These are phyloP conservation scores for Diddensiella transvaalensis DNA, from an alignment of 805 yeast species.

Conservation along the genomic window DNA sequence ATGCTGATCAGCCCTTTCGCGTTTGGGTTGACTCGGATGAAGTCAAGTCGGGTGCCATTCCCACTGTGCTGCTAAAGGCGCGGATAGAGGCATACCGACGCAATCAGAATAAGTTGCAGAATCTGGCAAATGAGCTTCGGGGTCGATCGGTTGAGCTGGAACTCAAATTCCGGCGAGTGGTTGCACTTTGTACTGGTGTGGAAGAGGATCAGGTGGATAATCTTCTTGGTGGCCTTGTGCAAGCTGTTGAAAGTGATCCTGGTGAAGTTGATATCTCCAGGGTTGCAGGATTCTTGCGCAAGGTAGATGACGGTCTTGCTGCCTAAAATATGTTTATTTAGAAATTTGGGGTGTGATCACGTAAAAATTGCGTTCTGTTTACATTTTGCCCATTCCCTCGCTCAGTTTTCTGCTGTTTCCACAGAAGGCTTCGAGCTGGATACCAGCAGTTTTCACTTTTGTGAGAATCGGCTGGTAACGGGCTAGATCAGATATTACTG, in stretches of 20 bases:
- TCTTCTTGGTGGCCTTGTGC: slow-evolving; percentile 76
- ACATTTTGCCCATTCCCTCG: slow-evolving; percentile 22
- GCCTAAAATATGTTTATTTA: too few relatives aligned
- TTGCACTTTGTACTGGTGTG: slow-evolving; percentile 85
- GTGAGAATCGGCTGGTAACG: slow-evolving; percentile 9
- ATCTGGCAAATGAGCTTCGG: slow-evolving; percentile 50
- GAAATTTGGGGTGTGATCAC: too few relatives aligned
- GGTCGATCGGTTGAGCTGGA: slow-evolving; percentile 57
- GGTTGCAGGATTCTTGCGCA: slow-evolving; percentile 52
- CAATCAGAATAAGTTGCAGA: slow-evolving; percentile 56
- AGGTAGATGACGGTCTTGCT: slow-evolving; percentile 36
- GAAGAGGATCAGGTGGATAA: slow-evolving; percentile 75
- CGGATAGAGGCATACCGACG: slow-evolving; percentile 74
- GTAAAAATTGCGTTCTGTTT: too few relatives aligned
- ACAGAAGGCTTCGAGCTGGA: slow-evolving; percentile 20
- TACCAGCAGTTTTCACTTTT: slow-evolving; percentile 2
- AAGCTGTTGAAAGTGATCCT: slow-evolving; percentile 86
- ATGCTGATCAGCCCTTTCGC: slow-evolving; percentile 90
- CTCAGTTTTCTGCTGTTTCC: slow-evolving; percentile 13
- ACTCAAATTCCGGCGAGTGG: slow-evolving; percentile 79
- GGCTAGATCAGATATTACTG: slow-evolving; percentile 10
- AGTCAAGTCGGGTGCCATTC: slow-evolving; percentile 34
- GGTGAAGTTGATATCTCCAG: slow-evolving; percentile 59
- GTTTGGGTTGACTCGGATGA: slow-evolving; percentile 37
- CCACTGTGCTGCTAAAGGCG: slow-evolving; percentile 61